A percentile compares a stretch with the other conserved stretches of the same genome.
Conservation (phyloP, 805 yeast genomes). For the Starmerella floris region DNA sequence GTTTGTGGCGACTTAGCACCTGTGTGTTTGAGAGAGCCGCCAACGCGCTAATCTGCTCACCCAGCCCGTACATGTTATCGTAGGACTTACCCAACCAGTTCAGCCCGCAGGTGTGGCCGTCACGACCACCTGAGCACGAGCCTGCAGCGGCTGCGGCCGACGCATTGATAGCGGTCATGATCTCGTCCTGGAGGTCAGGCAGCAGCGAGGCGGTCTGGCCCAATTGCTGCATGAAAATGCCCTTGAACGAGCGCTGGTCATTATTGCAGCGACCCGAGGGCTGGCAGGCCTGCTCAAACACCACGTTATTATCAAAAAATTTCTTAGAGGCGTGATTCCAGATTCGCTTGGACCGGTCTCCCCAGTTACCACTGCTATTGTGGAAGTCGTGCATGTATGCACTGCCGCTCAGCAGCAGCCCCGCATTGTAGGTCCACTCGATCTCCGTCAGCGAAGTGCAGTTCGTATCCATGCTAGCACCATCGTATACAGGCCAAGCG, state of each 20-base stretch:
- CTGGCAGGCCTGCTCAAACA: constrained; percentile 67
- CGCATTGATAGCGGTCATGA: constrained; percentile 35
- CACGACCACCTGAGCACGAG: constrained; percentile 69
- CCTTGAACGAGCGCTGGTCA: constrained; percentile 66
- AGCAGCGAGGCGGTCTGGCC: constrained; percentile 50
- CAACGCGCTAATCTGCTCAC: constrained; percentile 71
- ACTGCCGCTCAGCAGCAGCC: constrained; percentile 51
- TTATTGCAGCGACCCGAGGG: constrained; percentile 40
- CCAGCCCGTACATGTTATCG: constrained; percentile 63
- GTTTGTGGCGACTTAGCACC: constrained; percentile 34
- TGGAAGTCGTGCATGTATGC: constrained; percentile 58
- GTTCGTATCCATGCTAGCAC: constrained; percentile 37
- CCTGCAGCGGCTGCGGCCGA: constrained; percentile 61
- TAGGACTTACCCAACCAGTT: constrained; percentile 50
- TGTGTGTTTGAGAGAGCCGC: constrained; percentile 44
- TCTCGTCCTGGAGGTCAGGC: constrained; percentile 38
- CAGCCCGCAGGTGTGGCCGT: constrained; percentile 70
- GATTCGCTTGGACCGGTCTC: constrained; percentile 37
- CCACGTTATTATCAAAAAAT: constrained; percentile 41
- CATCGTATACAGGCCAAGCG: constrained; percentile 48
- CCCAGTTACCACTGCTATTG: constrained; percentile 43
- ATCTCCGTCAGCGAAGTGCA: constrained; percentile 40
- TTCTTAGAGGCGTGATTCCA: constrained; percentile 33
- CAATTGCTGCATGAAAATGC: constrained; percentile 50
- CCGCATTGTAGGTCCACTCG: constrained; percentile 69